Percentiles rank a stretch among this genome's conserved stretches.
phyloP scores from a whole-genome alignment of 78 protist species.

The Tieghemostelium lacteum region DNA sequence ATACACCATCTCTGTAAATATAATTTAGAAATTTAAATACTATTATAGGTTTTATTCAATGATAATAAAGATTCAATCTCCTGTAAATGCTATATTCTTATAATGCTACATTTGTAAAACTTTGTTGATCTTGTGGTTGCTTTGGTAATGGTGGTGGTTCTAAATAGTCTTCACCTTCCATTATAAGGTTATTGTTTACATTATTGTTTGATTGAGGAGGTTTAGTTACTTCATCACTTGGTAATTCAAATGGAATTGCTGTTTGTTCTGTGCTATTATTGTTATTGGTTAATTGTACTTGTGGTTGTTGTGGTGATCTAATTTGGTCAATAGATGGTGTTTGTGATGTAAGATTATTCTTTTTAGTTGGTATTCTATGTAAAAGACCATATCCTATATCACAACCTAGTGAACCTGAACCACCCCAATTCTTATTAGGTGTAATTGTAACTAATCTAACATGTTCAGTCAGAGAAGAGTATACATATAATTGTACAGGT shows the following conservation, averaged over 20 bases:
- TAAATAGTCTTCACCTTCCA: no score
- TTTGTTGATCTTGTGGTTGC: no score
- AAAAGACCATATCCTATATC: conserved; percentile 74
- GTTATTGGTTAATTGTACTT: not conserved
- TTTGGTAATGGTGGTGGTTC: no score
- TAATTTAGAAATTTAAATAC: conserved; percentile 9
- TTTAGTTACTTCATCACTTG: not conserved
- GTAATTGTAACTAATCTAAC: conserved; percentile 71
- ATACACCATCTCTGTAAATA: conserved; percentile 61
- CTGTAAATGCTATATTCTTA: no score
- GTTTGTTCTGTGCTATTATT: not conserved
- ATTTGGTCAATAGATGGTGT: conserved; percentile 13
- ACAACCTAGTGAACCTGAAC: conserved; percentile 79
- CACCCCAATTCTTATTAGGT: conserved; percentile 82
- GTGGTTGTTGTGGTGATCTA: conserved; percentile 1
- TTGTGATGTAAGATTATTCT: conserved; percentile 36
- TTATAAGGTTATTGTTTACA: no score
- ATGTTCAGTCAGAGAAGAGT: conserved; percentile 51
- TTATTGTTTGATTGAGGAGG: not conserved
- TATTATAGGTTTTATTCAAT: no score
- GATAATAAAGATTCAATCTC: no score
- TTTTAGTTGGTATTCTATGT: conserved; percentile 64
- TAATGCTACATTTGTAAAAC: not conserved
- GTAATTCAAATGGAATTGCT: not conserved
- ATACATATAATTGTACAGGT: conserved; percentile 73